Conservation (phyloP, 169 alveolate species). For the Toxoplasma gondii region DNA sequence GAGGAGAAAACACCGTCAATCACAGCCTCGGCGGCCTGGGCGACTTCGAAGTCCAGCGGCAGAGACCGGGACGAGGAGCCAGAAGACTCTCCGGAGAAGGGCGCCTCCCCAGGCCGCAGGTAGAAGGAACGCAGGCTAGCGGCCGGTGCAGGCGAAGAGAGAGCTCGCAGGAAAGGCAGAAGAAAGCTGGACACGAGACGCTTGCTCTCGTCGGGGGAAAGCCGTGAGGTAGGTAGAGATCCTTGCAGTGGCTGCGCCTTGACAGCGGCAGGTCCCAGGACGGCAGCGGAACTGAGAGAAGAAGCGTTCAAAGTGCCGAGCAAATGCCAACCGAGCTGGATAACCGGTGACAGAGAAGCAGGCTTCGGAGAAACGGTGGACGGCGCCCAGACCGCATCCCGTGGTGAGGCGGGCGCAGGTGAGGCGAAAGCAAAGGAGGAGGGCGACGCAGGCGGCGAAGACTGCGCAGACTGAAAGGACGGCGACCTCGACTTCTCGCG, state of each 20-base stretch:
- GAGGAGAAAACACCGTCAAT: neutral
- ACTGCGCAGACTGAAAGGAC: neutral
- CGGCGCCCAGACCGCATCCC: neutral
- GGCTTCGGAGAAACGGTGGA: neutral
- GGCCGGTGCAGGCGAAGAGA: neutral
- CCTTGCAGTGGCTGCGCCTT: neutral
- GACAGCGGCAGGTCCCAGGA: neutral
- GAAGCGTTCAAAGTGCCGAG: neutral
- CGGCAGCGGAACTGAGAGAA: neutral
- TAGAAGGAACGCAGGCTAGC: neutral
- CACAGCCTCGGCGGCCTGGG: neutral
- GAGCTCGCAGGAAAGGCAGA: neutral
- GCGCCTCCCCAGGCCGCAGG: neutral
- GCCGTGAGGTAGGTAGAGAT: neutral
- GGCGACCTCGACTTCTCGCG: neutral
- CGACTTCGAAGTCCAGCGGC: neutral
- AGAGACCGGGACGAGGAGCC: neutral
- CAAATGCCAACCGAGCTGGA: neutral
- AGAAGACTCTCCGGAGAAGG: neutral
- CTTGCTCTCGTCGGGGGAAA: neutral
- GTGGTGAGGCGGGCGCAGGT: neutral
- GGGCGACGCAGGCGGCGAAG: neutral
- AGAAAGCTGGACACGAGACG: neutral
- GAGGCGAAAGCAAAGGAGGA: neutral
- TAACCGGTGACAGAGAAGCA: neutral